Evolutionary conservation across 2,329 filamentous ascomycete genomes (phyloP).

Genomic region (Aureobasidium mangrovei): DNA sequence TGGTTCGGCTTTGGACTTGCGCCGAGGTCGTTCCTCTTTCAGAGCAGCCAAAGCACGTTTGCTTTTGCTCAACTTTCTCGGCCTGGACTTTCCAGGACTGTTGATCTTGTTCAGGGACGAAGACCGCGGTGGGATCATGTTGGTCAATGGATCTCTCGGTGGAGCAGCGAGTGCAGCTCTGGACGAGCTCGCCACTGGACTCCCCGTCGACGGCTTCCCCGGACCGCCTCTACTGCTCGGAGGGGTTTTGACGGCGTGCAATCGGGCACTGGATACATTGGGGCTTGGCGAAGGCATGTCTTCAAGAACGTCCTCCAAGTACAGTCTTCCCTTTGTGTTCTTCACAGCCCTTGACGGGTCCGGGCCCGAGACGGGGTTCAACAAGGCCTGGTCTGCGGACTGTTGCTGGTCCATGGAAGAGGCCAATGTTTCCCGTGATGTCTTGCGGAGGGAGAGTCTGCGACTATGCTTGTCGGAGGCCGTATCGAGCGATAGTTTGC

Average conservation of each 20-base stretch:
- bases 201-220: not conserved
- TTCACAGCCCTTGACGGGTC: not conserved
- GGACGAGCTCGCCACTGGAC: not conserved
- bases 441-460: not conserved
- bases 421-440: not conserved
- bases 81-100: not conserved
- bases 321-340: slow-evolving; percentile 29
- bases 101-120: slow-evolving; percentile 8
- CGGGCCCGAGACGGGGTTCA: not conserved
- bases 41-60: slow-evolving; percentile 20
- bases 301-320: slow-evolving; percentile 21
- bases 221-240: not conserved
- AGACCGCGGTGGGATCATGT: not conserved
- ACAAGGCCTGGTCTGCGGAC: slow-evolving; percentile 2
- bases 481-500: slow-evolving; percentile 19
- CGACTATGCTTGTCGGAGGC: not conserved
- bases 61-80: slow-evolving; percentile 7
- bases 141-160: not conserved
- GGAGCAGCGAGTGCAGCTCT: not conserved
- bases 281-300: slow-evolving; percentile 10
- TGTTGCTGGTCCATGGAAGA: not conserved
- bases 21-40: slow-evolving; percentile 10
- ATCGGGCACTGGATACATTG: not conserved
- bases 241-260: not conserved
- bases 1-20: slow-evolving; percentile 23